Conservation (phyloP, 1,284 basidiomycete genomes). For the Macrocystidia cucumis region DNA sequence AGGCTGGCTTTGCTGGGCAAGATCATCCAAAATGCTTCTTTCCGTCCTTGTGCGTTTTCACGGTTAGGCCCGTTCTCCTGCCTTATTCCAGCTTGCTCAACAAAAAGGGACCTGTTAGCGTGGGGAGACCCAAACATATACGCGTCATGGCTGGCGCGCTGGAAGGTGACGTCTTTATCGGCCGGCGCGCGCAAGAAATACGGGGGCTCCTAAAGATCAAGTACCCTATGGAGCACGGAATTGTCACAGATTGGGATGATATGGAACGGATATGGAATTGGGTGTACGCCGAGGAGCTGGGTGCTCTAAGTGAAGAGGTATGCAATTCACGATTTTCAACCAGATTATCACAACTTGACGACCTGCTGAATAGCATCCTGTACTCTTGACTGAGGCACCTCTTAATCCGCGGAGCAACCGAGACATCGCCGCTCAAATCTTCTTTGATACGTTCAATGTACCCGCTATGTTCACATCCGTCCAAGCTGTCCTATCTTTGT, state of each 20-base stretch:
- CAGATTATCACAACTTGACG: slow-evolving; percentile 9
- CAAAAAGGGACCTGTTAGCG: slow-evolving; percentile 51
- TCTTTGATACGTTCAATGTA: slow-evolving; percentile 99
- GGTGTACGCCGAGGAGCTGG: slow-evolving; percentile 92
- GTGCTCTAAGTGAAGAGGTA: slow-evolving; percentile 94
- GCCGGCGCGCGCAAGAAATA: slow-evolving; percentile 88
- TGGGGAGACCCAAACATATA: slow-evolving; percentile 92
- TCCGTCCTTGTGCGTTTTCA: slow-evolving; percentile 84
- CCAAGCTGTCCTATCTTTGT: slow-evolving; percentile 96
- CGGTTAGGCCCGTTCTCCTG: slow-evolving; percentile 25
- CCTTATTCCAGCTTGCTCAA: slow-evolving; percentile 18
- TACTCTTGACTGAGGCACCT: slow-evolving; percentile 91
- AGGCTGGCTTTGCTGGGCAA: slow-evolving; percentile 95
- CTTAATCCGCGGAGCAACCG: slow-evolving; percentile 92
- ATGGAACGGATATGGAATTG: slow-evolving; percentile 98
- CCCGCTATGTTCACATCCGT: slow-evolving; percentile 96
- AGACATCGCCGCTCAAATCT: slow-evolving; percentile 94
- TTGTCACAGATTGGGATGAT: slow-evolving; percentile 96
- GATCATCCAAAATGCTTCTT: slow-evolving; percentile 99
- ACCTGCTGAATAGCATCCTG: slow-evolving; percentile 81
- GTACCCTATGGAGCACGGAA: slow-evolving; percentile 97
- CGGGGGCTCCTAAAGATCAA: slow-evolving; percentile 93
- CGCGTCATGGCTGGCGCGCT: slow-evolving; percentile 95
- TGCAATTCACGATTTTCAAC: slow-evolving; percentile 18
- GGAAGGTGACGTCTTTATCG: slow-evolving; percentile 92